Base-by-base conservation (phyloP, 1,284 basidiomycete species). In the Tetrapyrgos nigripes region DNA sequence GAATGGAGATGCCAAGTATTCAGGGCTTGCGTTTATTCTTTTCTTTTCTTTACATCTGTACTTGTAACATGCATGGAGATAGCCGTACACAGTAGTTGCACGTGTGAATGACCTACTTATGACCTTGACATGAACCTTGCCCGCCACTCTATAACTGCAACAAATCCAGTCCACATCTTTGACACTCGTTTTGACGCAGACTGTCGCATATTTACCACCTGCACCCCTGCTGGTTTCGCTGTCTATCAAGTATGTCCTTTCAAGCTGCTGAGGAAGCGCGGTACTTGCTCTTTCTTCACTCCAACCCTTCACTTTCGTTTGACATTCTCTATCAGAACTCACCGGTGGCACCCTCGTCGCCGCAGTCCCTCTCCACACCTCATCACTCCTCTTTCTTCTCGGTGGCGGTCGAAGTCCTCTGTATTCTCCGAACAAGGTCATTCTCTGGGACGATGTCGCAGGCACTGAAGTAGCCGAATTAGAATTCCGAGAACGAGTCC, bases 361-460 rank as follows among this genome's bases (percentile, higher is more conserved):
- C 43, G 93, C 88, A 2, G 81, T 93, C 3, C 93, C 94, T 1
- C 77, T 95, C 54, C 93, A 96, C 66, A 83, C 87, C 23, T 91
- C 94, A 3, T 95, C 94, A 59, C 78, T 98, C 29, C 78, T 97
- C 47, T 95, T 96, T 70, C 86, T 98, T 40, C 83, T 97, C 63
- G 96, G 96, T 49, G 96, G 96, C 50, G 94, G 95, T 28, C 81
- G 87, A 51, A 91, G 91, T 69, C 96, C 96, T n/a, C 82, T 93
- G 5, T 98, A 95, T 74, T 89, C 96, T 27, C 93, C 93, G 26
- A 98, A 98, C 79, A 98, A 97, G 78, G 92, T 96, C 48, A 83
- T 97, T 57, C 74, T 98, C 48, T 97, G 93, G 89, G 91, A 97
- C 74, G 93, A 95, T 74, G 82, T 81, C 2, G 76, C 84, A 1